Base-by-base conservation (phyloP, 2,329 filamentous ascomycete species). In the Emergomyces orientalis region DNA sequence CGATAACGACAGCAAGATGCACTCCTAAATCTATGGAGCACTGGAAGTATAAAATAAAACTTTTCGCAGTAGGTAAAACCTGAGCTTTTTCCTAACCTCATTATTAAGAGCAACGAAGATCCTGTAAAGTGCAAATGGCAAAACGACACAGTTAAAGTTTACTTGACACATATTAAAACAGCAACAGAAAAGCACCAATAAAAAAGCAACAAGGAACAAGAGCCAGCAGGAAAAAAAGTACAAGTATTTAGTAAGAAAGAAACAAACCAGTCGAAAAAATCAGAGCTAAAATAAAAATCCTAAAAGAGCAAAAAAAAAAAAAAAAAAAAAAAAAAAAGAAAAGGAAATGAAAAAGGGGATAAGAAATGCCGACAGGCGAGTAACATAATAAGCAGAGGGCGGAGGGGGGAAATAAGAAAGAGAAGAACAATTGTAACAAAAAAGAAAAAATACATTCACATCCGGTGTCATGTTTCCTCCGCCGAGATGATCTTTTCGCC, bases 171-270 rank as follows among this genome's bases (percentile, higher is more conserved):
- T 25, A 54, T 54, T 19, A 19, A 57, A 37, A 22, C 27, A 52
- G 64, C 1, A 60, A 41, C 11, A 37, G 43, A 27, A 63, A 62
- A 34, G 65, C 69, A 63, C 64, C 55, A 58, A 32, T 3, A 32
- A 3, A 32, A 32, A 32, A 32, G 7, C 3, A 3, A 32, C 3
- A 3, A 32, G 32, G 49, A 55, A 51, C 30, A 34, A 64, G 43
- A 52, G 8, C 34, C 34, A 11, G 34, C 9, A 37, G 34, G 34
- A 37, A 3, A 11, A 37, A 37, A 37, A 3, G 8, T 7, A 37
- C 34, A 37, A 37, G 34, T 37, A 37, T 37, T 37, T 37, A 37
- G n/a, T n/a, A n/a, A n/a, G n/a, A n/a, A n/a, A n/a, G n/a, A n/a
- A n/a, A n/a, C n/a, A n/a, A n/a, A 57, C 22, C 30, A 34, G 52